Evolutionary conservation across 2,329 filamentous ascomycete species (phyloP), one percentile per base, ranked within the genome.

Genomic region (Lasiodiplodia citricola): DNA sequence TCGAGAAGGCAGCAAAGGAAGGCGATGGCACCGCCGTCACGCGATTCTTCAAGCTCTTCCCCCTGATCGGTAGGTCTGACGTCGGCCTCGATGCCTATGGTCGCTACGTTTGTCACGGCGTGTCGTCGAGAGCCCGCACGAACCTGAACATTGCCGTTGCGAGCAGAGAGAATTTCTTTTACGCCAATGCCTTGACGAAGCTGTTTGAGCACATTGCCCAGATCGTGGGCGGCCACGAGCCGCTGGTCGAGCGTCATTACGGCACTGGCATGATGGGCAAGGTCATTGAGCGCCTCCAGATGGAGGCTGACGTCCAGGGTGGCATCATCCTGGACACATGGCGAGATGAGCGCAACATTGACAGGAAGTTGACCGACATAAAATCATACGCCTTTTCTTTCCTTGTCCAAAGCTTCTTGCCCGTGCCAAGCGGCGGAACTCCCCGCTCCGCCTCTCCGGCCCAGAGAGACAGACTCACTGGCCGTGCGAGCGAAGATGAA

Each of bases 371-470:
- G 70, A 98, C 92, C 2, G 96, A 99, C 75, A 93, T 97, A 79
- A 98, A 96, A 82, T 97, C 94, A 67, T 99, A 99, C 77, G 94
- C 96, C 0, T 99, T 97, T 79, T 97, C 94, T 0, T 99, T 99
- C 77, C 83, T 99, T 55, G 94, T 98, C 0, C 94, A 97, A 80
- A 97, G 94, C 81, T 97, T 97, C 78, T 79, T 97, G 57, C 89
- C 92, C 0, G 84, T 87, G 37, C 91, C 93, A 69, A 90, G 90
- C 70, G 84, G 87, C 6, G 79, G 81, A 8, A 80, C 85, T 13
- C 87, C 91, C 2, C 87, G 93, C 55, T 88, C 93, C 47, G 90
- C 87, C 71, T 97, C 94, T 1, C 95, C 95, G 1, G 92, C 92
- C 0, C 79, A 86, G 44, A 52, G 67, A 14, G 67, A 68, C 25